Percentiles rank a stretch among this genome's conserved stretches.
phyloP scores from a whole-genome alignment of 2,329 filamentous ascomycete genomes.

The Claviceps humidiphila region DNA sequence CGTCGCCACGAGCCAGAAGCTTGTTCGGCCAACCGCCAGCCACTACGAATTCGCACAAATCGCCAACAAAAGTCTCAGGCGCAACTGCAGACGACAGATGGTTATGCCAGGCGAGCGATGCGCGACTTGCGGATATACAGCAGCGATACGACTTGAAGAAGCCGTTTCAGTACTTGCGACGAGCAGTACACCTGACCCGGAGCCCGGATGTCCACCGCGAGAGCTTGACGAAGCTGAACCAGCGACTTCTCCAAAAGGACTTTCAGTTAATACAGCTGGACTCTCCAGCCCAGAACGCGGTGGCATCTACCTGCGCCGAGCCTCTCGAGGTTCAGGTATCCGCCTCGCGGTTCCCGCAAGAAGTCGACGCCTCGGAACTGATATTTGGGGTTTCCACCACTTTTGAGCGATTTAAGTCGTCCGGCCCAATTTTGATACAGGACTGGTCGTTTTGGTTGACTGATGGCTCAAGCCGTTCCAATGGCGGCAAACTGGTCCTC shows the following conservation, averaged over 20 bases:
- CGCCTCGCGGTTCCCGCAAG: constrained; percentile 25
- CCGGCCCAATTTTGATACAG: constrained; percentile 34
- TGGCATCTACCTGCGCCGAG: constrained; percentile 28
- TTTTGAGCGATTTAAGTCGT: constrained; percentile 37
- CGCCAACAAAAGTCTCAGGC: neutral
- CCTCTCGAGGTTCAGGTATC: constrained; percentile 31
- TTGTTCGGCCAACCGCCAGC: too few species aligned
- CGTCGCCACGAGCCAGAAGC: neutral
- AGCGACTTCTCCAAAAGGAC: constrained; percentile 22
- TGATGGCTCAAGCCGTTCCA: constrained; percentile 37
- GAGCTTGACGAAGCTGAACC: constrained; percentile 33
- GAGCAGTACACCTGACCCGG: constrained; percentile 37
- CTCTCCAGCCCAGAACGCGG: constrained; percentile 16
- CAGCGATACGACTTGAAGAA: constrained; percentile 32
- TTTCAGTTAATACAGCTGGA: constrained; percentile 34
- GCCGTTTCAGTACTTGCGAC: constrained; percentile 40
- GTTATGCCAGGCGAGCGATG: constrained; percentile 1
- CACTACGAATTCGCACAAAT: neutral
- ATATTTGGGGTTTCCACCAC: constrained; percentile 47
- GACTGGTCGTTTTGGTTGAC: constrained; percentile 49
- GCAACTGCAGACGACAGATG: neutral
- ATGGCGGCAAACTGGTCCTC: constrained; percentile 41
- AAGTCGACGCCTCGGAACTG: constrained; percentile 40
- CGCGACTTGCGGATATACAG: neutral
- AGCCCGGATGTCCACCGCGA: constrained; percentile 31